Percentiles rank a stretch among this genome's conserved stretches.
Evolutionary conservation across 2,329 filamentous ascomycete genomes (phyloP).

Genomic region (Ophiostoma montium): DNA sequence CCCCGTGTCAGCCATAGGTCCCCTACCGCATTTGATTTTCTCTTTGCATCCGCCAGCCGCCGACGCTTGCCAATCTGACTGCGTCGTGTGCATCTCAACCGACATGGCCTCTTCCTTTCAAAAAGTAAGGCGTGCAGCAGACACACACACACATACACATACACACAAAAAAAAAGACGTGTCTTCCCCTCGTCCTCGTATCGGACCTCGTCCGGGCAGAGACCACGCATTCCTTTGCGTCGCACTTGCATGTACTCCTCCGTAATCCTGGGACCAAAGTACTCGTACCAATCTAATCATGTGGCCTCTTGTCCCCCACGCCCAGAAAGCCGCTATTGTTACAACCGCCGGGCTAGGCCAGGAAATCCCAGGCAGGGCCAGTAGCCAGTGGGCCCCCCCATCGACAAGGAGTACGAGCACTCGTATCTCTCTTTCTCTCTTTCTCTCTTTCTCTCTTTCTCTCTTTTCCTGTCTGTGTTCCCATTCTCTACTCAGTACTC

Average conservation of each 20-base stretch:
- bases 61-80: too few species aligned
- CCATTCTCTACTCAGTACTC: too few species aligned
- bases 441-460: not conserved
- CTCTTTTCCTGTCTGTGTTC: too few species aligned
- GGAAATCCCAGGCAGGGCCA: slow-evolving; percentile 6
- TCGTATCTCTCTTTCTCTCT: too few species aligned
- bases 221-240: not conserved
- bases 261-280: not conserved
- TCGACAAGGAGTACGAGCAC: too few species aligned
- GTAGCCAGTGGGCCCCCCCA: slow-evolving; percentile 1
- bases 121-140: not conserved
- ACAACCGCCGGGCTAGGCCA: not conserved
- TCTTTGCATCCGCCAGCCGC: too few species aligned
- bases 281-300: not conserved
- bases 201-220: not conserved
- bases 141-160: too few species aligned
- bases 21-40: too few species aligned
- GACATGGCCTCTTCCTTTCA: not conserved
- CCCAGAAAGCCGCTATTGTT: slow-evolving; percentile 7
- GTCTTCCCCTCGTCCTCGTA: not conserved
- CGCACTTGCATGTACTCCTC: not conserved
- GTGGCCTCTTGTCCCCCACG: slow-evolving; percentile 4
- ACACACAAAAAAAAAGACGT: not conserved
- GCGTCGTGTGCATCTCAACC: too few species aligned
- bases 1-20: too few species aligned